A percentile compares a stretch with the other conserved stretches of the same genome.
Conservation (phyloP, 1,284 basidiomycete species). For the Malassezia equina region DNA sequence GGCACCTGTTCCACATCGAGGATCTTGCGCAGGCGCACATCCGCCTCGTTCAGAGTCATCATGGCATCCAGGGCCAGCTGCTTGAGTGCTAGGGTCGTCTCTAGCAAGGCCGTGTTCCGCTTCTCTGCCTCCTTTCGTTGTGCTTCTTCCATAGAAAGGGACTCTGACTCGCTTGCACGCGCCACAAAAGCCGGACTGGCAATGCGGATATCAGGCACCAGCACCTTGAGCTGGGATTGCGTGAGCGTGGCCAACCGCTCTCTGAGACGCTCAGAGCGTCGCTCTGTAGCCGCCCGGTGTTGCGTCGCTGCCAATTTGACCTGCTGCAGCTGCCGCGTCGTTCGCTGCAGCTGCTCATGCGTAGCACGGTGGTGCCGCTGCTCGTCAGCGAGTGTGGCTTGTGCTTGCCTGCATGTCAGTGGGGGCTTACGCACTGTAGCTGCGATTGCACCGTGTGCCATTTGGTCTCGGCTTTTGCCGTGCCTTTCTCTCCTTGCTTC, state of each 20-base stretch:
- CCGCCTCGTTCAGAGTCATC: constrained; percentile 7
- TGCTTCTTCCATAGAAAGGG: not conserved
- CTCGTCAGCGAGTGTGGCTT: constrained; percentile 1
- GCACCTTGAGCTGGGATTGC: constrained; percentile 9
- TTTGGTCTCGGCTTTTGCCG: constrained; percentile 5
- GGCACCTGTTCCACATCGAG: constrained; percentile 8
- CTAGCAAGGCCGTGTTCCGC: constrained; percentile 5
- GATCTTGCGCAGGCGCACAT: constrained; percentile 14
- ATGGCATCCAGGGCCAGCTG: constrained; percentile 14
- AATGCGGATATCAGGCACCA: constrained; percentile 11
- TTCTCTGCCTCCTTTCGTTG: constrained; percentile 15
- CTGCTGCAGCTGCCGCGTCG: constrained; percentile 7
- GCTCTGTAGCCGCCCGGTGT: constrained; percentile 12
- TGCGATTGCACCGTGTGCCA: constrained; percentile 2
- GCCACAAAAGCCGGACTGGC: constrained; percentile 9
- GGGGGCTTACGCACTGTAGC: constrained; percentile 9
- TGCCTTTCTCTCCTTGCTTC: constrained; percentile 4
- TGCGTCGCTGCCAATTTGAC: constrained; percentile 6
- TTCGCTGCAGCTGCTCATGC: constrained; percentile 11
- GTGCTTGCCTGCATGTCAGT: not conserved
- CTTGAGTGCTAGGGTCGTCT: constrained; percentile 13
- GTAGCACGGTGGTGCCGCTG: constrained; percentile 10
- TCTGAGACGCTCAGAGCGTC: constrained; percentile 10
- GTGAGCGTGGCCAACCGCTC: constrained; percentile 10
- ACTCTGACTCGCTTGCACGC: not conserved